These are phyloP conservation scores for Tetrapyrgos nigripes DNA, from an alignment of 1,284 basidiomycete species.

Conservation along the genomic window DNA sequence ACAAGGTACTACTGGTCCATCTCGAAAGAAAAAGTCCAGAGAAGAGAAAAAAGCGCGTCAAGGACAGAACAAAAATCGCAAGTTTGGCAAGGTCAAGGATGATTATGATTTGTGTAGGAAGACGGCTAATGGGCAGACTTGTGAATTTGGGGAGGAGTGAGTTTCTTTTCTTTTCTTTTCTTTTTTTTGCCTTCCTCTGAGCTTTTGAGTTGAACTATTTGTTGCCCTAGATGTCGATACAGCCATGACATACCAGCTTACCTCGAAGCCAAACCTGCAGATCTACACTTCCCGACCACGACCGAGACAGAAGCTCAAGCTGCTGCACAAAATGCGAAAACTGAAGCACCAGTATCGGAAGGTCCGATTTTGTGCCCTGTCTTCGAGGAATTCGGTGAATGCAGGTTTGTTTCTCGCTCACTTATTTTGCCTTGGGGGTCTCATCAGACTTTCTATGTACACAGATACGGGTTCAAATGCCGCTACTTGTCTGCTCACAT, in stretches of 20 bases:
- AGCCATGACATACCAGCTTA: conserved; percentile 84
- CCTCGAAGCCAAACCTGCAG: conserved; percentile 76
- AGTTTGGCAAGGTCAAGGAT: conserved; percentile 75
- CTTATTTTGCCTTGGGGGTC: background rate
- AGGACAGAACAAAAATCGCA: conserved; percentile 81
- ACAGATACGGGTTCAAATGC: conserved; percentile 85
- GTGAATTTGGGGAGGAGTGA: conserved; percentile 70
- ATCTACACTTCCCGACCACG: conserved; percentile 69
- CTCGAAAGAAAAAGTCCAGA: conserved; percentile 46
- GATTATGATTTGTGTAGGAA: conserved; percentile 81
- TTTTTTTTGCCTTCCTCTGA: conserved; percentile 2
- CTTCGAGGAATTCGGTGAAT: conserved; percentile 79
- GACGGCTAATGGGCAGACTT: conserved; percentile 66
- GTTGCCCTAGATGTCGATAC: conserved; percentile 70
- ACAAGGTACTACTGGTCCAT: conserved; percentile 38
- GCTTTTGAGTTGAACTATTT: background rate
- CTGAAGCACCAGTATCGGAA: conserved; percentile 52
- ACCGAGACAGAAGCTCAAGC: conserved; percentile 41
- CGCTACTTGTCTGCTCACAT: conserved; percentile 87
- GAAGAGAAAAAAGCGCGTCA: conserved; percentile 59
- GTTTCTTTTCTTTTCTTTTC: conserved; percentile 29
- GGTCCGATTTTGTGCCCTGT: conserved; percentile 70
- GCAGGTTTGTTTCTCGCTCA: conserved; percentile 48
- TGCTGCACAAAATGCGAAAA: conserved; percentile 30
- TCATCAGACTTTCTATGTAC: background rate